Percentiles rank a stretch among this genome's conserved stretches.
phyloP scores from a whole-genome alignment of 345 rosid genomes.

The Anacardium occidentale region DNA sequence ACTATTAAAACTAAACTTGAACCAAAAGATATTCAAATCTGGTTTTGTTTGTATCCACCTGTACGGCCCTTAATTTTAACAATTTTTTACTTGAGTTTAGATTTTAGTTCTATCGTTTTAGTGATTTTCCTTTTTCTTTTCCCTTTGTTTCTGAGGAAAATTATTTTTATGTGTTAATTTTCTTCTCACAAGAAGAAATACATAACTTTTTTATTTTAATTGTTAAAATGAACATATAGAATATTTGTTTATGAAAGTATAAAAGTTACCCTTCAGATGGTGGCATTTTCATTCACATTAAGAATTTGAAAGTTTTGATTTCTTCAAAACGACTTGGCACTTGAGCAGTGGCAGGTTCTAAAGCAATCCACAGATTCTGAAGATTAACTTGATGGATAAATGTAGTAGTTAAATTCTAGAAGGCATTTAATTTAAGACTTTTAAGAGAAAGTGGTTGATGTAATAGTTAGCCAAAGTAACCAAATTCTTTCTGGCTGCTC shows the following conservation, averaged over 20 bases:
- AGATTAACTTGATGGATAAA: background rate
- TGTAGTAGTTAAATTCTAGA: background rate
- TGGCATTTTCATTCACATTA: background rate
- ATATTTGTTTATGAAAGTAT: background rate
- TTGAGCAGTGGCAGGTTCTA: background rate
- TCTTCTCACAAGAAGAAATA: no score
- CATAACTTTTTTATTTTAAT: background rate
- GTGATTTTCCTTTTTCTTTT: no score
- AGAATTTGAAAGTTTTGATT: background rate
- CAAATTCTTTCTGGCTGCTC: background rate
- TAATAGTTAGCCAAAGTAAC: slow-evolving; percentile 7
- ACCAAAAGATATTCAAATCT: no score
- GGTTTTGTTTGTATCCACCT: no score
- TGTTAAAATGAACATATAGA: background rate
- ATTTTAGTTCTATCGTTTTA: background rate
- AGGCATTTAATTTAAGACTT: background rate
- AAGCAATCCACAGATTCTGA: background rate
- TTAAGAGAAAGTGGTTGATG: slow-evolving; percentile 2
- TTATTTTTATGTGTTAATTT: no score
- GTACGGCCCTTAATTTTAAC: no score
- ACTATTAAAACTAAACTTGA: no score
- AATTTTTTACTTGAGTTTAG: no score
- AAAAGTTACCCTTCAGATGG: background rate
- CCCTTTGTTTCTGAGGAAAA: no score
- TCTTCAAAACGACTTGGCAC: background rate